Base-by-base conservation (phyloP, 148 eudicot species). In the Dysphania ambrosioides region DNA sequence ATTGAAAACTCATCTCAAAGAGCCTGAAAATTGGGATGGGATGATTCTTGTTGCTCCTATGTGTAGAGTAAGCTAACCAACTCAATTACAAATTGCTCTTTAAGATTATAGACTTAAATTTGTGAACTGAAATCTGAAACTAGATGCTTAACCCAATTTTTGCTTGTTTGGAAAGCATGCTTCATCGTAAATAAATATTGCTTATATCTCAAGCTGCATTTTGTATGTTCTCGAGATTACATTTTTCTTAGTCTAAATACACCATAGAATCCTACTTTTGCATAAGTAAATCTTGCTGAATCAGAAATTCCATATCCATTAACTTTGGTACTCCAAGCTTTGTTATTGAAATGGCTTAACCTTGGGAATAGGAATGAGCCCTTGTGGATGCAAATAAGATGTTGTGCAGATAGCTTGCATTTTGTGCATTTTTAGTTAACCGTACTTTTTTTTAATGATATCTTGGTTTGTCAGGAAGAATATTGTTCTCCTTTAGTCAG, bases 31-130 rank as follows among this genome's bases (percentile, higher is more conserved):
- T 70, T 93, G 98, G 98, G 91, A 91, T 79, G 98, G 98, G 32
- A 81, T 90, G 53, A 83, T 93, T 76, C 98, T 93, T 81, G 97
- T 91, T 41, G 98, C 98, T 24, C 97, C 97, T n/a, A 92, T 92
- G 97, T 92, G 97, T 78, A 90, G 86, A 83, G 97, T 89, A 86
- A 79, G 77, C 67, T 55, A 5, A 72, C 75, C 57, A n/a, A n/a
- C n/a, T 40, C 19, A 21, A 68, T 72, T 24, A 30, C 4, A 31
- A 38, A 27, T 30, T 7, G 5, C 5, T 29, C 53, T 19, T 29
- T 63, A 24, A 15, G 3, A 49, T 29, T 1, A 7, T 5, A 1
- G 21, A n/a, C n/a, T 31, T 29, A 3, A 1, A 66, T 8, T 41
- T 29, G 13, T 16, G 26, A 53, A 27, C 30, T 21, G 10, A 68